phyloP scores from a whole-genome alignment of 2,329 filamentous ascomycete genomes.

The Ophiostoma pallidulum region DNA sequence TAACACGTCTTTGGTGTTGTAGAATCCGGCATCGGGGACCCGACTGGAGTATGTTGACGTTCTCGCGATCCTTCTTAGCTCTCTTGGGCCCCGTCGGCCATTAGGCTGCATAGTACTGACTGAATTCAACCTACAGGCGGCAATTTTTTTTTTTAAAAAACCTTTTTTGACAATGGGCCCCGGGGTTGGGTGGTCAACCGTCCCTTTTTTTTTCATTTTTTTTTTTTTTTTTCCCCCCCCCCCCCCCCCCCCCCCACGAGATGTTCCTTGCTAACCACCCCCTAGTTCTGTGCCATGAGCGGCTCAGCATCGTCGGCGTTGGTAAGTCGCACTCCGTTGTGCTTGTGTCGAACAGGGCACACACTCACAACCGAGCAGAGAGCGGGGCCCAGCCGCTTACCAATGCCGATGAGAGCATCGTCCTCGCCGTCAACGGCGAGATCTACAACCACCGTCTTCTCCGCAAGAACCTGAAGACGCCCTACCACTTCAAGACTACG shows the following conservation, averaged over 20 bases:
- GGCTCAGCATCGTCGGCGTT: slow-evolving; percentile 94
- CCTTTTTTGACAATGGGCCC: slow-evolving; percentile 51
- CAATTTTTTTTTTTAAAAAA: slow-evolving; percentile 81
- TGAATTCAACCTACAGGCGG: slow-evolving; percentile 50
- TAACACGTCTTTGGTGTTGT: slow-evolving; percentile 23
- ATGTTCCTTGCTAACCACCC: slow-evolving; percentile 21
- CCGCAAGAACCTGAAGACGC: slow-evolving; percentile 72
- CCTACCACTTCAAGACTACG: slow-evolving; percentile 96
- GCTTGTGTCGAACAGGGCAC: slow-evolving; percentile 9
- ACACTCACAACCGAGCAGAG: slow-evolving; percentile 45
- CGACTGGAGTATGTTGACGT: slow-evolving; percentile 69
- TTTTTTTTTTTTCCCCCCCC: neutral
- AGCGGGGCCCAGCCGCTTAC: slow-evolving; percentile 91
- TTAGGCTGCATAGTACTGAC: neutral
- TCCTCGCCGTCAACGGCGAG: slow-evolving; percentile 96
- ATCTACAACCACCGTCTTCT: slow-evolving; percentile 99
- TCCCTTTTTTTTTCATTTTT: too few relatives aligned
- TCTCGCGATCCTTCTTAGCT: neutral
- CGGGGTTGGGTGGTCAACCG: too few relatives aligned
- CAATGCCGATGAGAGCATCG: slow-evolving; percentile 79
- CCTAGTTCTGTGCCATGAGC: slow-evolving; percentile 88
- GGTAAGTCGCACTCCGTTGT: slow-evolving; percentile 45
- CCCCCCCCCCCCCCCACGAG: neutral
- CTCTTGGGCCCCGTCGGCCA: slow-evolving; percentile 40
- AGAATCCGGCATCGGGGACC: slow-evolving; percentile 93